phyloP scores from a whole-genome alignment of 2,329 filamentous ascomycete genomes.

The Graphilbum sp. region DNA sequence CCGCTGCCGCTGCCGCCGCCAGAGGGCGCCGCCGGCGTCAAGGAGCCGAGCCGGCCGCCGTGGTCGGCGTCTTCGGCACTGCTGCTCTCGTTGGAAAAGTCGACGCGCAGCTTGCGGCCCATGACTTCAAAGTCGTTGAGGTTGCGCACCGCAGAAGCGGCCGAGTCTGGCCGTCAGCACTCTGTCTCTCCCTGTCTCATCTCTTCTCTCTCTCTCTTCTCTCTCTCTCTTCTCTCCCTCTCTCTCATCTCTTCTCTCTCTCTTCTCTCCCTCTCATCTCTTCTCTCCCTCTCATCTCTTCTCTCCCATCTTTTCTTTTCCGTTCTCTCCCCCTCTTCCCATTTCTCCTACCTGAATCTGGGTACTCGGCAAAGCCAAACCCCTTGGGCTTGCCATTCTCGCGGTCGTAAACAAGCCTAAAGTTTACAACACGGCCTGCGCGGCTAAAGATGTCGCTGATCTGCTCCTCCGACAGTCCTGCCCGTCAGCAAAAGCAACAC shows the following conservation, averaged over 20 bases:
- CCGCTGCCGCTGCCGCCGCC: background rate
- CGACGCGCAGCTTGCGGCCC: slow-evolving; percentile 83
- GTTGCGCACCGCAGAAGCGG: slow-evolving; percentile 86
- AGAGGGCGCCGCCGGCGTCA: slow-evolving; percentile 5
- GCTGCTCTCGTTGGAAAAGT: slow-evolving; percentile 87
- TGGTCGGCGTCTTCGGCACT: slow-evolving; percentile 45
- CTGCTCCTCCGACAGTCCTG: slow-evolving; percentile 89
- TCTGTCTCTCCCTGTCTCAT: too few species aligned
- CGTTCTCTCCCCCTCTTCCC: too few species aligned
- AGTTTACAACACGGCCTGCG: slow-evolving; percentile 79
- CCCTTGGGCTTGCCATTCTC: slow-evolving; percentile 91
- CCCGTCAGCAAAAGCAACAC: background rate
- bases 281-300: too few species aligned
- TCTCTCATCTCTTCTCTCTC: too few species aligned
- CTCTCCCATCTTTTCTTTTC: too few species aligned
- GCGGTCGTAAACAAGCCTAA: slow-evolving; percentile 86
- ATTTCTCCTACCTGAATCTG: slow-evolving; percentile 77
- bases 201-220: too few species aligned
- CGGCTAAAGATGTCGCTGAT: slow-evolving; percentile 87
- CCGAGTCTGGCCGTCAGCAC: too few species aligned
- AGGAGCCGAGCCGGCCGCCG: background rate
- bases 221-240: too few species aligned
- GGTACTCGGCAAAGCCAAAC: slow-evolving; percentile 92
- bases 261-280: too few species aligned
- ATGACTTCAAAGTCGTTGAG: slow-evolving; percentile 92